Conservation (phyloP, 1,284 basidiomycete genomes). For the Moniliophthora roreri region DNA sequence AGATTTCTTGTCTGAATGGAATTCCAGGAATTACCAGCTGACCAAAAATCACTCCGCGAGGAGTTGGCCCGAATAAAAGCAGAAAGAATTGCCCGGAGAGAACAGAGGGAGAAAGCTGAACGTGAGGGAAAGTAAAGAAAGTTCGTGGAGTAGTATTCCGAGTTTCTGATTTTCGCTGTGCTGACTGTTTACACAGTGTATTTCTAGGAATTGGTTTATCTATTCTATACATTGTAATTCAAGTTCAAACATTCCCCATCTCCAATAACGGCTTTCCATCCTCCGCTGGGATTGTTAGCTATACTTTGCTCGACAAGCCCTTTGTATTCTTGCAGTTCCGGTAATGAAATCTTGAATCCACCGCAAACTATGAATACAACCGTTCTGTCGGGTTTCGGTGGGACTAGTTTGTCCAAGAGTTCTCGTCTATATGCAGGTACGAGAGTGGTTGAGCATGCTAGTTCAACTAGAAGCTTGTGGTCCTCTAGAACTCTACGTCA, state of each 20-base stretch:
- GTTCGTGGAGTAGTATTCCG: too few species aligned
- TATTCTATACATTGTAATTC: slow-evolving; percentile 17
- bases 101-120: slow-evolving; percentile 36
- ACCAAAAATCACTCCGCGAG: slow-evolving; percentile 60
- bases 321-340: slow-evolving; percentile 50
- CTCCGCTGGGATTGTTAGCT: slow-evolving; percentile 5
- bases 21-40: slow-evolving; percentile 58
- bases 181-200: slow-evolving; percentile 3
- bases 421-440: slow-evolving; percentile 58
- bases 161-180: not conserved
- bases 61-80: slow-evolving; percentile 71
- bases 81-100: slow-evolving; percentile 52
- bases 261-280: slow-evolving; percentile 36
- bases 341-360: slow-evolving; percentile 64
- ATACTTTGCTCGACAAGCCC: slow-evolving; percentile 35
- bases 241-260: slow-evolving; percentile 36
- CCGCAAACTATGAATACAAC: slow-evolving; percentile 72
- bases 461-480: slow-evolving; percentile 70
- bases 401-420: slow-evolving; percentile 54
- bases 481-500: slow-evolving; percentile 47
- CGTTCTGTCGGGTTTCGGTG: slow-evolving; percentile 30
- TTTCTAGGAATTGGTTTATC: slow-evolving; percentile 10
- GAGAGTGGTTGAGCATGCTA: slow-evolving; percentile 70
- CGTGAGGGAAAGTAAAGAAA: slow-evolving; percentile 24
- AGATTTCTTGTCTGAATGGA: not conserved